Conservation (phyloP, 371 early-diverging fungal genomes). For the Apophysomyces variabilis region DNA sequence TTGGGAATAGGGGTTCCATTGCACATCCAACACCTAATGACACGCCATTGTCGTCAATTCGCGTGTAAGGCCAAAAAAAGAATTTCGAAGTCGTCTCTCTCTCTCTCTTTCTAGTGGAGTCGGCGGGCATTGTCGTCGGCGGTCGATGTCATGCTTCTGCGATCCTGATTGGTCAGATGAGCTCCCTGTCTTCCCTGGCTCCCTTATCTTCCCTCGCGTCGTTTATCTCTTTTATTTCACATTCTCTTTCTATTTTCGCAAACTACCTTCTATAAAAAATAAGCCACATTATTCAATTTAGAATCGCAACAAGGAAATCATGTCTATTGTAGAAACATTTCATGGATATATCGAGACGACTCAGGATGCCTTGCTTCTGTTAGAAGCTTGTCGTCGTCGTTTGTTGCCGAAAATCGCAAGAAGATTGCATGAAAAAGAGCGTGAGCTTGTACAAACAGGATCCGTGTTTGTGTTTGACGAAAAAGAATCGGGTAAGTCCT, state of each 20-base stretch:
- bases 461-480: slow-evolving; percentile 84
- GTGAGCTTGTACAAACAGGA: slow-evolving; percentile 69
- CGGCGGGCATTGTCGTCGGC: no score
- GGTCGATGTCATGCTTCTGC: no score
- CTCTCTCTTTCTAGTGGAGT: no score
- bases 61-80: no score
- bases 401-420: slow-evolving; percentile 66
- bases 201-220: not conserved
- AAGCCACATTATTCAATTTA: slow-evolving; percentile 7
- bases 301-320: not conserved
- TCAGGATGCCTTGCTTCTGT: slow-evolving; percentile 75
- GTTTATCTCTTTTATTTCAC: not conserved
- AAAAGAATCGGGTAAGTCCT: slow-evolving; percentile 63
- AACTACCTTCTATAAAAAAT: slow-evolving; percentile 17
- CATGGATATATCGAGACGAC: slow-evolving; percentile 74
- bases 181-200: no score
- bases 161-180: no score
- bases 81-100: no score
- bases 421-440: slow-evolving; percentile 75
- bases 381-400: slow-evolving; percentile 79
- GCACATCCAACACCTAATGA: no score
- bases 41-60: no score
- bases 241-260: slow-evolving; percentile 1
- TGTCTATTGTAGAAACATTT: slow-evolving; percentile 67
- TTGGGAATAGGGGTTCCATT: no score